Base-by-base conservation (phyloP, 176 grass and related monocot species). In the Sorghum bicolor region DNA sequence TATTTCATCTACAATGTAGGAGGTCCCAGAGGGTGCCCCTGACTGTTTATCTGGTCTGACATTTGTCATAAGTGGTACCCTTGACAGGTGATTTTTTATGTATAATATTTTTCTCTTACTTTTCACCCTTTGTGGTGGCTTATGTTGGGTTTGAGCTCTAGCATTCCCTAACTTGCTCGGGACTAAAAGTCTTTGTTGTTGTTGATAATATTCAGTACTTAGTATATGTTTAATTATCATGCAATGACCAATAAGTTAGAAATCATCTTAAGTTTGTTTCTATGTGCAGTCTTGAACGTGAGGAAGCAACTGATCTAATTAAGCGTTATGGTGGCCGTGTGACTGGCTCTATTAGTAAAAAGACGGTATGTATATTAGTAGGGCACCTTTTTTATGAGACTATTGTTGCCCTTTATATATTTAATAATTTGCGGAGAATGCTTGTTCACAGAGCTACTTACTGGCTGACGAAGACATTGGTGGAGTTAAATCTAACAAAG, bases 401-500 rank as follows among this genome's bases (percentile, higher is more conserved):
- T 83, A 66, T 47, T 36, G 50, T 26, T 86, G 34, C 22, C 30
- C 57, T 80, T 76, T 24, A 57, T 36, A 14, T 57, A 36, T 68
- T 24, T 26, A 26, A 26, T 61, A 26, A 26, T 44, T 93, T 76
- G 43, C 41, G 84, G 34, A 88, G 3, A 60, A 31, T 2, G 6
- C 72, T 87, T 76, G 33, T 86, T 85, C 26, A 25, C 90, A 99
- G 97, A 96, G 60, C 80, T 99, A 93, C 86, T 86, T 99, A 65
- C 89, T 99, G 89, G 93, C 86, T 76, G 97, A 99, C 76, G 97
- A 99, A 81, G 97, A 99, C 30, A 28, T 99, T 90, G 97, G 97
- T 82, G 93, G 97, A 76, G 91, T 79, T 37, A 99, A 99, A 91
- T 99, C 97, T 74, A 90, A 87, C 30, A 99, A 94, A 88, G 97